Percentiles rank a stretch among this genome's conserved stretches.
phyloP scores from a whole-genome alignment of 108 stramenopile genomes.

The Fragilariopsis cylindrus region DNA sequence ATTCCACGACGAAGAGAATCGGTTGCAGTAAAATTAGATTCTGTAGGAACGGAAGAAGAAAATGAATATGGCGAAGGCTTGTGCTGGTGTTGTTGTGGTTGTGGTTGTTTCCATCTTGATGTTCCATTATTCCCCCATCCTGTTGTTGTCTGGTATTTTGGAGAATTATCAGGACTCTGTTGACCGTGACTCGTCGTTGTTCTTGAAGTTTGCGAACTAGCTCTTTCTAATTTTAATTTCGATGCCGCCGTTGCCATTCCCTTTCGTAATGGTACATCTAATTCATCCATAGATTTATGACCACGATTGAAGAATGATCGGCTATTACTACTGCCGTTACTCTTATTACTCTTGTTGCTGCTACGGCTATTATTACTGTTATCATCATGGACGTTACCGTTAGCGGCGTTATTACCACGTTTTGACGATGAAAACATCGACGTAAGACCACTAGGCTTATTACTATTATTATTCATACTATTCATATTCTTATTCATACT shows the following conservation, averaged over 20 bases:
- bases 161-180: not conserved
- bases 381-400: not conserved
- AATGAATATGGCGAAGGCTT: not conserved
- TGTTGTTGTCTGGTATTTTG: no score
- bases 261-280: slow-evolving; percentile 10
- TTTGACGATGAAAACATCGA: slow-evolving; percentile 5
- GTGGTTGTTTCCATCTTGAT: not conserved
- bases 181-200: not conserved
- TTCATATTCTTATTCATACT: not conserved
- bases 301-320: not conserved
- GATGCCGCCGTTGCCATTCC: not conserved
- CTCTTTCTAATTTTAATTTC: not conserved
- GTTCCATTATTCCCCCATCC: no score
- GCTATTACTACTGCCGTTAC: not conserved
- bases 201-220: not conserved
- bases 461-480: no score
- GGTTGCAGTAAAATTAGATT: not conserved
- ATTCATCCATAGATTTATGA: slow-evolving; percentile 28
- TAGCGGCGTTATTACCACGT: not conserved
- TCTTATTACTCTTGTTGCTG: not conserved
- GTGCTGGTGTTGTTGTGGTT: not conserved
- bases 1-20: not conserved
- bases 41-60: slow-evolving; percentile 2
- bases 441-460: not conserved
- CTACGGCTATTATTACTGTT: not conserved